A percentile compares a stretch with the other conserved stretches of the same genome.
phyloP scores from a whole-genome alignment of 441 rosid species.

The Biscutella auriculata region DNA sequence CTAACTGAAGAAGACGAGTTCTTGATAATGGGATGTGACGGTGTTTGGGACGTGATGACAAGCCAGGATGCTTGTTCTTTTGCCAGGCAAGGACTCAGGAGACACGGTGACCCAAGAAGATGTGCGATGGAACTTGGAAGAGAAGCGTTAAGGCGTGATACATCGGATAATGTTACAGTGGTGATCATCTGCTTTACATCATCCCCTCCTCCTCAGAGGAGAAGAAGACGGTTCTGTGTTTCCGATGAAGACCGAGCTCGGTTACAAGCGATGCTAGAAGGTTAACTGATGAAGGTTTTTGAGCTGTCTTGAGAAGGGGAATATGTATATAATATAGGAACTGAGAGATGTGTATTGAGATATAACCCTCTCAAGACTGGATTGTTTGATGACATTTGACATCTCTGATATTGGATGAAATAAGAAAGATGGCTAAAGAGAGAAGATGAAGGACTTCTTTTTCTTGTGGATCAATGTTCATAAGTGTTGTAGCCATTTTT shows the following conservation, averaged over 20 bases:
- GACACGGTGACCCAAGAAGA: constrained; percentile 56
- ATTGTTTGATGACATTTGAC: constrained; percentile 10
- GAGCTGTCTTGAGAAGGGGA: constrained; percentile 1
- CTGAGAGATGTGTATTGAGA: constrained; percentile 1
- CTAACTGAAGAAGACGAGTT: constrained; percentile 69
- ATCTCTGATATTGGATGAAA: constrained; percentile 11
- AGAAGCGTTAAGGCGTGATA: constrained; percentile 66
- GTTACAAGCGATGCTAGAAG: constrained; percentile 49
- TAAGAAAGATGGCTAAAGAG: neutral
- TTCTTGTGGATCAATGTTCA: neutral
- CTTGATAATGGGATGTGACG: constrained; percentile 87
- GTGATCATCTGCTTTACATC: constrained; percentile 59
- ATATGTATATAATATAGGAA: constrained; percentile 13
- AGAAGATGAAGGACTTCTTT: neutral
- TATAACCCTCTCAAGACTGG: constrained; percentile 1
- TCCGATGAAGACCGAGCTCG: constrained; percentile 52
- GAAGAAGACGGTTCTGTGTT: constrained; percentile 39
- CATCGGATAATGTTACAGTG: constrained; percentile 58
- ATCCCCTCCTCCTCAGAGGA: constrained; percentile 41
- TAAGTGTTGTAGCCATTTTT: constrained; percentile 20
- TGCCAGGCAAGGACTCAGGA: constrained; percentile 60
- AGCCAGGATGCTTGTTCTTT: constrained; percentile 74
- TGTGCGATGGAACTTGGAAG: constrained; percentile 61
- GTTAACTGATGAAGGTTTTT: constrained; percentile 12
- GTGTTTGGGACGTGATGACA: constrained; percentile 92